Percentiles rank a stretch among this genome's conserved stretches.
phyloP scores from a whole-genome alignment of 2,329 filamentous ascomycete species.

The Botrytis cinerea region DNA sequence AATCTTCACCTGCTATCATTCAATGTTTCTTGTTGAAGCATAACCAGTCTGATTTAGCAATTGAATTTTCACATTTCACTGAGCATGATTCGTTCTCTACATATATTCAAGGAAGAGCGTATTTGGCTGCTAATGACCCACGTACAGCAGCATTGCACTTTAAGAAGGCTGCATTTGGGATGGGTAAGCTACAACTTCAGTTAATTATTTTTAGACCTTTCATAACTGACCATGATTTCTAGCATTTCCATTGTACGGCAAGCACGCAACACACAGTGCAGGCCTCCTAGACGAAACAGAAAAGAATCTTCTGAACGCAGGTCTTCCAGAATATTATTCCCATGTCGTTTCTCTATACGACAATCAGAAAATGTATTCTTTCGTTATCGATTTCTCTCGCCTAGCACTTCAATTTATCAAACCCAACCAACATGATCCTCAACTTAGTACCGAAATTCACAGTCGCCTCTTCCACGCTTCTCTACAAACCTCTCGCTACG shows the following conservation, averaged over 20 bases:
- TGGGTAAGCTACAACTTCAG: slow-evolving; percentile 60
- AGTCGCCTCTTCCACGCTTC: slow-evolving; percentile 82
- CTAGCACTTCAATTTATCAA: slow-evolving; percentile 66
- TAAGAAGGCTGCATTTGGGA: slow-evolving; percentile 76
- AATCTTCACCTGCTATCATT: slow-evolving; percentile 60
- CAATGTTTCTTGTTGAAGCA: slow-evolving; percentile 64
- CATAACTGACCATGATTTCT: slow-evolving; percentile 16
- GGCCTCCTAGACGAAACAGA: slow-evolving; percentile 77
- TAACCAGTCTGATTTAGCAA: slow-evolving; percentile 60
- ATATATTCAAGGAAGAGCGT: slow-evolving; percentile 83
- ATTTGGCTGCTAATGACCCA: slow-evolving; percentile 72
- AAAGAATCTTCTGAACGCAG: slow-evolving; percentile 67
- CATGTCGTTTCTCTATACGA: slow-evolving; percentile 86
- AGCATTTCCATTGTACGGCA: slow-evolving; percentile 35
- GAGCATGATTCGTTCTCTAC: slow-evolving; percentile 63
- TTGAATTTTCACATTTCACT: slow-evolving; percentile 58
- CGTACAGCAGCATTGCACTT: slow-evolving; percentile 74
- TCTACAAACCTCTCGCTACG: slow-evolving; percentile 75
- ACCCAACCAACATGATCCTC: slow-evolving; percentile 23
- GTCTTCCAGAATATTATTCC: slow-evolving; percentile 80
- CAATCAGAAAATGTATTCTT: slow-evolving; percentile 71
- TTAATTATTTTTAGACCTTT: no score
- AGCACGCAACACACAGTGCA: slow-evolving; percentile 52
- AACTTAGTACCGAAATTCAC: slow-evolving; percentile 69
- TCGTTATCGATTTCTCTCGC: slow-evolving; percentile 80